Base-by-base conservation (phyloP, 257 asterid genomes). In the Fraxinus excelsior region DNA sequence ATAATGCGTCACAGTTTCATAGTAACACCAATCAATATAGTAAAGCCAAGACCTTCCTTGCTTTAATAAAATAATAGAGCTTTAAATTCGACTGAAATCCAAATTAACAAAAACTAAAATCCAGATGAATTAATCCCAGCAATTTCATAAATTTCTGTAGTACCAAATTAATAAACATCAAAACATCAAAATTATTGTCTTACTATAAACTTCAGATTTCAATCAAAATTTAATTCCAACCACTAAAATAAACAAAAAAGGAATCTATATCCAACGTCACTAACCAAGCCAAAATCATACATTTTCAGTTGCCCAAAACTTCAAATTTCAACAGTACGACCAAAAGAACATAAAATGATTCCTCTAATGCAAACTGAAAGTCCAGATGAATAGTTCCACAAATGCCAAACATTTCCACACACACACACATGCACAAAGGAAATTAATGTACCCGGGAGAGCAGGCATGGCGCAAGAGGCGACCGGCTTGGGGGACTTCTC, bases 401-500 rank as follows among this genome's bases (percentile, higher is more conserved):
- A 23, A 62, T 25, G 10, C 11, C 34, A 11, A 58, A 26, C 68
- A 62, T 62, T 62, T 53, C 21, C n/a, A 19, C 6, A 60, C 1
- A 62, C 32, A 25, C 35, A 31, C 18, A n/a, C n/a, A n/a, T n/a
- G 5, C 31, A 31, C 25, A 73, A 6, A 38, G 37, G 35, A 42
- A 25, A 71, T 71, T 37, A 42, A 44, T 11, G 18, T 80, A 90
- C 98, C 98, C 0, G 97, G 98, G 38, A 94, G 97, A 53, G 97
- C 97, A 35, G 97, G 99, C 99, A 94, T 94, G 76, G 99, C 99
- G 83, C 99, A 94, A 23, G 97, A 94, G 60, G 99, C 99, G 7
- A 94, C 97, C 2, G 97, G 97, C 84, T 94, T 92, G 25, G 97
- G 99, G 28, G 99, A 94, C 73, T 94, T 94, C 84, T 94, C 97